These are phyloP conservation scores for Baeospora myosura DNA, from an alignment of 1,284 basidiomycete species.

Conservation along the genomic window DNA sequence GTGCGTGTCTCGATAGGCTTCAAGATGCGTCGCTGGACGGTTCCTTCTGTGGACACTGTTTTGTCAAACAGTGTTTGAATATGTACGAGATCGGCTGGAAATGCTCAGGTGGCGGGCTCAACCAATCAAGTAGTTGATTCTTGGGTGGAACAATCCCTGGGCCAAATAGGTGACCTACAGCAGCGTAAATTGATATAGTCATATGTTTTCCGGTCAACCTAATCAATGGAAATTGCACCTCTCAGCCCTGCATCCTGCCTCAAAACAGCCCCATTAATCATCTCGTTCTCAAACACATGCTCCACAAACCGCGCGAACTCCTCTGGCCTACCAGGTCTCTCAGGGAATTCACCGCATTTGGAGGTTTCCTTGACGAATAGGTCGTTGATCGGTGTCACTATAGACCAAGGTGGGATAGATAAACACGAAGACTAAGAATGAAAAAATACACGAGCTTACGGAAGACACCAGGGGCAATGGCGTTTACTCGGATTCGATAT, in stretches of 20 bases:
- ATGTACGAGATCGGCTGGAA: no score
- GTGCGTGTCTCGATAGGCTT: no score
- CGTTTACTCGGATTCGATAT: conserved; percentile 2
- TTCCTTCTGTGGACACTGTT: no score
- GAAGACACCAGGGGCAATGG: conserved; percentile 1
- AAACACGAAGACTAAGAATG: not conserved
- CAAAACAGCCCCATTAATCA: conserved; percentile 3
- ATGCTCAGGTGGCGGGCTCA: no score
- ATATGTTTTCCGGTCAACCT: no score
- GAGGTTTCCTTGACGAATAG: not conserved
- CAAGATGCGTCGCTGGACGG: no score
- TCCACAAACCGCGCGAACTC: conserved; percentile 1
- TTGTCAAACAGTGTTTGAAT: no score
- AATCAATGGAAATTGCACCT: conserved; percentile 1
- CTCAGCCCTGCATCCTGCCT: conserved; percentile 1
- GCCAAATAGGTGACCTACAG: no score
- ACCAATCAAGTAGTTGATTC: no score
- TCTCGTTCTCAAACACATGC: conserved; percentile 1
- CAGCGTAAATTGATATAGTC: no score
- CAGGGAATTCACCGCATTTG: conserved; percentile 2
- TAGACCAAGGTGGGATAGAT: not conserved
- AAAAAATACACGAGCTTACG: not conserved
- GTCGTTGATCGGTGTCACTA: conserved; percentile 4
- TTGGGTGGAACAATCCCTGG: no score
- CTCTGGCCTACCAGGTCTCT: not conserved